Conservation (phyloP, 192 early-diverging fungal genomes). For the Chytriomyces hyalinus region DNA sequence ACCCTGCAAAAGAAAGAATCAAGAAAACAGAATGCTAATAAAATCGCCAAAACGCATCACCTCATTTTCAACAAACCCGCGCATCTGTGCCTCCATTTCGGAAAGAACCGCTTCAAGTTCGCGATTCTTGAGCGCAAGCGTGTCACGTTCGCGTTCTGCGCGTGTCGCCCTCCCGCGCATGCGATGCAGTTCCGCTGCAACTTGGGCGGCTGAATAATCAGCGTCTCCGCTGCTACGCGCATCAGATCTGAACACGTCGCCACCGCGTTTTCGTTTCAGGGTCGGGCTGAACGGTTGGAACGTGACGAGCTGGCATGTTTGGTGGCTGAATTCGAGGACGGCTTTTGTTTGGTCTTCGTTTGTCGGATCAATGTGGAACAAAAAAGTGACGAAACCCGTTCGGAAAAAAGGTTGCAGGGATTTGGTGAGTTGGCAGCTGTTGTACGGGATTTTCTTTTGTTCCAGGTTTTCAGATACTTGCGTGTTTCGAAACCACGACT, state of each 20-base stretch:
- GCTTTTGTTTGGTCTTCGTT: conserved; percentile 37
- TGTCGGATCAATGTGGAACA: conserved; percentile 31
- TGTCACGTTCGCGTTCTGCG: not conserved
- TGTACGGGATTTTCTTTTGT: conserved; percentile 11
- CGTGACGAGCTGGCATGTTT: conserved; percentile 27
- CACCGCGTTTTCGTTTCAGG: not conserved
- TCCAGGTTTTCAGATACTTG: not conserved
- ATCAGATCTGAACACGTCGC: not conserved
- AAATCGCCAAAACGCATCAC: too few relatives aligned
- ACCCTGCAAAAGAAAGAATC: not conserved
- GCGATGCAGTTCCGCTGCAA: not conserved
- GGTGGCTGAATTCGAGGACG: conserved; percentile 29
- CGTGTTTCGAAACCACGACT: too few relatives aligned
- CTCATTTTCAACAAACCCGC: too few relatives aligned
- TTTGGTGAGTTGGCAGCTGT: conserved; percentile 32
- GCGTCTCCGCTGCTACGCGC: not conserved
- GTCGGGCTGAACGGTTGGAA: not conserved
- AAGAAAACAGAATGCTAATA: too few relatives aligned
- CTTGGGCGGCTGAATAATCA: not conserved
- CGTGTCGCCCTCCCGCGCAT: not conserved
- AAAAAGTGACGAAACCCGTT: conserved; percentile 23
- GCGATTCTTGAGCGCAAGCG: not conserved
- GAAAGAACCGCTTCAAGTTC: not conserved
- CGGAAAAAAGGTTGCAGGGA: conserved; percentile 23
- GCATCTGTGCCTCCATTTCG: too few relatives aligned